phyloP scores from a whole-genome alignment of 2,329 filamentous ascomycete genomes.

The Pseudogymnoascus sp. region DNA sequence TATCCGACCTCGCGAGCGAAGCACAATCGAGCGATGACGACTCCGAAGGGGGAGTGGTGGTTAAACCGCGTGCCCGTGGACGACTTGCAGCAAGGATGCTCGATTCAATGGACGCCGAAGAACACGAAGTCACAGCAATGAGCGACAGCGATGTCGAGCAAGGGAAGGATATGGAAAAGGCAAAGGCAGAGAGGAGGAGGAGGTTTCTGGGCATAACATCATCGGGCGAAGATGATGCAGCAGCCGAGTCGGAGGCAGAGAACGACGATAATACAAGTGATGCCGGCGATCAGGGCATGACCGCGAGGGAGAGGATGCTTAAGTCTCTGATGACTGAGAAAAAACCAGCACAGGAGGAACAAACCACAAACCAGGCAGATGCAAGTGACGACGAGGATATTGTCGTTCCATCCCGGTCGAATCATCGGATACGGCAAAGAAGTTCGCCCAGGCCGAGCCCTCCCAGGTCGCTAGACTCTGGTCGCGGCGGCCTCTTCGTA shows the following conservation, averaged over 20 bases:
- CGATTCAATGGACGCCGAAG: background rate
- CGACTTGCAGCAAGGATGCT: constrained; percentile 7
- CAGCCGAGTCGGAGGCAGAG: background rate
- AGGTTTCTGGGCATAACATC: constrained; percentile 5
- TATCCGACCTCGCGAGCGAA: background rate
- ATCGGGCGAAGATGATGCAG: constrained; percentile 7
- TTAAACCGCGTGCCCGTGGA: background rate
- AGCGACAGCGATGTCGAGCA: background rate
- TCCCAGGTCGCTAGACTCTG: constrained; percentile 16
- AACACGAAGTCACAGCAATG: background rate
- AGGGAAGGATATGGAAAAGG: constrained; percentile 1
- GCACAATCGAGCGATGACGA: background rate
- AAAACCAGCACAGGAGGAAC: background rate
- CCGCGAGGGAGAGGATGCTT: background rate
- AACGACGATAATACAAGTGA: background rate
- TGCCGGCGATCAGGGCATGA: background rate
- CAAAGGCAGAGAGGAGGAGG: background rate
- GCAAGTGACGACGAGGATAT: constrained; percentile 36
- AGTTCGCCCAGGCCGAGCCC: constrained; percentile 42
- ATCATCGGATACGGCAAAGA: constrained; percentile 32
- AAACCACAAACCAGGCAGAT: constrained; percentile 12
- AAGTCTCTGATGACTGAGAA: background rate
- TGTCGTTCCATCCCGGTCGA: constrained; percentile 38
- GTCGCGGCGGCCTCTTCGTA: constrained; percentile 13
- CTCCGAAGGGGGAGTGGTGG: background rate